Conservation (phyloP, 208 protist genomes). For the Crithidia fasciculata region DNA sequence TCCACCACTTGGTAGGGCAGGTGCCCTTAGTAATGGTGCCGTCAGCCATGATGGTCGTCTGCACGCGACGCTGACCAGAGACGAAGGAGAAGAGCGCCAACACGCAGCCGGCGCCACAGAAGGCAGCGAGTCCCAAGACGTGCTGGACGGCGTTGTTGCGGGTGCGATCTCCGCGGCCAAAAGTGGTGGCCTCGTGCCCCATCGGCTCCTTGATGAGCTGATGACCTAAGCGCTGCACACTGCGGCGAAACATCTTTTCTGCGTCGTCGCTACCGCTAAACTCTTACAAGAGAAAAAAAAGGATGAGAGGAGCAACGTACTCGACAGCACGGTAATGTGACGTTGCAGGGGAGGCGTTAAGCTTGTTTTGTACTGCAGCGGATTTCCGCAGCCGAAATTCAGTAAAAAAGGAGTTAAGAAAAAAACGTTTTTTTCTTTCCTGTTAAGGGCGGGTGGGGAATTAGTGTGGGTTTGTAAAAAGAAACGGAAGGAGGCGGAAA, state of each 20-base stretch:
- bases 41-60: conserved; percentile 59
- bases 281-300: background rate
- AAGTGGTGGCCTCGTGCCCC: conserved; percentile 87
- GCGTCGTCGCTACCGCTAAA: background rate
- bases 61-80: conserved; percentile 54
- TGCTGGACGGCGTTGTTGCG: conserved; percentile 65
- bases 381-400: no score
- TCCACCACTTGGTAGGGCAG: conserved; percentile 81
- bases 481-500: no score
- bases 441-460: no score
- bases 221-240: conserved; percentile 61
- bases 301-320: background rate
- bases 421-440: no score
- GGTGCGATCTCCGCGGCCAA: conserved; percentile 70
- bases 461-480: no score
- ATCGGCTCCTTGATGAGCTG: conserved; percentile 92
- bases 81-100: conserved; percentile 68
- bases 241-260: conserved; percentile 65
- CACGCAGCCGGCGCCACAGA: conserved; percentile 63
- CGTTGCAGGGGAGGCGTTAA: no score
- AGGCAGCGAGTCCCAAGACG: conserved; percentile 48
- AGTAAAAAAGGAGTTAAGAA: no score
- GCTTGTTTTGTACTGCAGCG: no score
- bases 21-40: conserved; percentile 68
- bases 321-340: background rate